Base-by-base conservation (phyloP, 2,329 filamentous ascomycete genomes). In the Chalaropsis ovoidea region DNA sequence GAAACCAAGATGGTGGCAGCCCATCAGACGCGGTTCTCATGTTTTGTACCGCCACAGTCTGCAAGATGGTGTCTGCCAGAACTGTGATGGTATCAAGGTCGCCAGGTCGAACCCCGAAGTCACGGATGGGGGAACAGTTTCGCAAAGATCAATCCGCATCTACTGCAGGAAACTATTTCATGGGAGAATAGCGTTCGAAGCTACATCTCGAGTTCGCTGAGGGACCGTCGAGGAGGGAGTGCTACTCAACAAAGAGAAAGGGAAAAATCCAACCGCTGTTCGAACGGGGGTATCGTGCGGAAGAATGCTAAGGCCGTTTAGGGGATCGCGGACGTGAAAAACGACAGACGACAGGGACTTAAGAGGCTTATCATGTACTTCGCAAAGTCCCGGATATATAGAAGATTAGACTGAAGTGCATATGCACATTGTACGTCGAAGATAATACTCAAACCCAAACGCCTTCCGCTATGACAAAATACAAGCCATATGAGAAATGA, bases 341-440 rank as follows among this genome's bases (percentile, higher is more conserved):
- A 35, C 31, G 22, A 47, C 39, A 17, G 15, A 27, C 22, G 24
- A 39, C 19, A 17, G 1, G 19, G 17, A 27, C 17, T 42, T 8
- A n/a, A 62, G 65, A 45, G 42, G 41, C 49, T n/a, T 19, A 43
- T 63, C 49, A 63, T 45, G 62, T 45, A 47, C 43, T 60, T 43
- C 49, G 47, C 47, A 19, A 45, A 54, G 61, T 65, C 58, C 52
- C 61, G 58, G 31, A 49, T 65, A 68, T 76, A 77, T 80, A 77
- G 78, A 80, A 77, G 73, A 80, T 80, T 79, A 80, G 76, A 78
- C 75, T 74, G 74, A 75, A 76, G 74, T 78, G 79, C 77, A 78
- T 80, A 42, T 31, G 35, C 43, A 62, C 45, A 47, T 76, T 79
- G 78, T 76, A 77, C 76, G 75, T 74, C 76, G 74, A 76, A 76